Percentiles rank a stretch among this genome's conserved stretches.
These are phyloP conservation scores for Ophiostoma pallidulum DNA, from an alignment of 2,329 filamentous ascomycete species.

Conservation along the genomic window DNA sequence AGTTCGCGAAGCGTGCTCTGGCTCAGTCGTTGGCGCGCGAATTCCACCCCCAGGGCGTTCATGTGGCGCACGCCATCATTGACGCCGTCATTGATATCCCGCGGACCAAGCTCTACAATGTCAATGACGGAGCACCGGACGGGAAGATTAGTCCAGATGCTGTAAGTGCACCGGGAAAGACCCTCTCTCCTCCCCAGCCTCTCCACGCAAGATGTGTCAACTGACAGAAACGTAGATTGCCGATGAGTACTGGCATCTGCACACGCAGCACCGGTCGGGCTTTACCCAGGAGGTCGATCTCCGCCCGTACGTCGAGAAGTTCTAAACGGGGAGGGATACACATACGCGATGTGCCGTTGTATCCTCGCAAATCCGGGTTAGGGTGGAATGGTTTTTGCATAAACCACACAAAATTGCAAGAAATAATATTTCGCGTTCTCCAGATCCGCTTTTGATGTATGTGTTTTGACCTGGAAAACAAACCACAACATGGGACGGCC, in stretches of 20 bases:
- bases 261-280: conserved; percentile 67
- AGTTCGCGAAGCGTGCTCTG: conserved; percentile 68
- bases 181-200: no score
- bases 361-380: no score
- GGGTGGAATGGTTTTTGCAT: no score
- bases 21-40: conserved; percentile 69
- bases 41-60: conserved; percentile 75
- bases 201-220: no score
- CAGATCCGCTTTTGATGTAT: no score
- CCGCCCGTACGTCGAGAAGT: conserved; percentile 75
- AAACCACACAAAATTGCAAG: neutral
- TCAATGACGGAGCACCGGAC: conserved; percentile 39
- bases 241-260: conserved; percentile 75
- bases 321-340: conserved; percentile 40
- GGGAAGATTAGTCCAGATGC: conserved; percentile 65
- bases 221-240: conserved; percentile 58
- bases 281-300: conserved; percentile 80
- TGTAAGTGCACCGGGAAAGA: conserved; percentile 42
- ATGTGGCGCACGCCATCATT: conserved; percentile 73
- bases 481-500: no score
- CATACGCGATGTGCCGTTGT: no score
- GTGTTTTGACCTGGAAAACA: no score
- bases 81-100: conserved; percentile 82
- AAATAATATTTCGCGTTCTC: no score
- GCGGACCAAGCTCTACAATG: conserved; percentile 44